phyloP scores from a whole-genome alignment of 805 yeast species.

The Lachancea cidri region DNA sequence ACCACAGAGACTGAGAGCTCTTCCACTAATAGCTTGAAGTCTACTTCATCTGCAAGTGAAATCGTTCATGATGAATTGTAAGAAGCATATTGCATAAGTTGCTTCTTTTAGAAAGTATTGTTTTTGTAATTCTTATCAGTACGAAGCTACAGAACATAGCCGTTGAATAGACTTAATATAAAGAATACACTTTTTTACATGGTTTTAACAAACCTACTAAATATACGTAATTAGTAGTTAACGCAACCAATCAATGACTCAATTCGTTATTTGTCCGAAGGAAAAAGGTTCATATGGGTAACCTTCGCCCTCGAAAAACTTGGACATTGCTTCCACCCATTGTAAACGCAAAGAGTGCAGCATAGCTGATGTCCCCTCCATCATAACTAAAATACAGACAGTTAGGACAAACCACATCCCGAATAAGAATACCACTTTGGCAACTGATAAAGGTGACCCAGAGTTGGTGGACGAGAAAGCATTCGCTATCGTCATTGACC shows the following conservation, averaged over 20 bases:
- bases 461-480: slow-evolving; percentile 53
- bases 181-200: slow-evolving; percentile 1
- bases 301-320: slow-evolving; percentile 97
- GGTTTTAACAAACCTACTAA: slow-evolving; percentile 2
- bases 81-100: slow-evolving; percentile 1
- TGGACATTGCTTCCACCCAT: slow-evolving; percentile 99
- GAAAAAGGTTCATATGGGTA: slow-evolving; percentile 83
- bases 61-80: slow-evolving; percentile 20
- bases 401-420: slow-evolving; percentile 95
- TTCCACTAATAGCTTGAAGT: not conserved
- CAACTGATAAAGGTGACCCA: slow-evolving; percentile 57
- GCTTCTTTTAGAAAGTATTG: too few species aligned
- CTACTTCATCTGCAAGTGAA: not conserved
- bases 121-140: too few species aligned
- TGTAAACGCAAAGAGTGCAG: slow-evolving; percentile 96
- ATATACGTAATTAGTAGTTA: too few species aligned
- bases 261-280: slow-evolving; percentile 36
- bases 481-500: slow-evolving; percentile 89
- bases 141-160: too few species aligned
- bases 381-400: slow-evolving; percentile 81
- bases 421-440: slow-evolving; percentile 73
- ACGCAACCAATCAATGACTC: too few species aligned
- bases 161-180: not conserved
- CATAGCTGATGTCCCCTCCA: slow-evolving; percentile 99
- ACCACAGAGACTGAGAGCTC: slow-evolving; percentile 1